Base-by-base conservation (phyloP, 352 stramenopile species). In the Pythium insidiosum region DNA sequence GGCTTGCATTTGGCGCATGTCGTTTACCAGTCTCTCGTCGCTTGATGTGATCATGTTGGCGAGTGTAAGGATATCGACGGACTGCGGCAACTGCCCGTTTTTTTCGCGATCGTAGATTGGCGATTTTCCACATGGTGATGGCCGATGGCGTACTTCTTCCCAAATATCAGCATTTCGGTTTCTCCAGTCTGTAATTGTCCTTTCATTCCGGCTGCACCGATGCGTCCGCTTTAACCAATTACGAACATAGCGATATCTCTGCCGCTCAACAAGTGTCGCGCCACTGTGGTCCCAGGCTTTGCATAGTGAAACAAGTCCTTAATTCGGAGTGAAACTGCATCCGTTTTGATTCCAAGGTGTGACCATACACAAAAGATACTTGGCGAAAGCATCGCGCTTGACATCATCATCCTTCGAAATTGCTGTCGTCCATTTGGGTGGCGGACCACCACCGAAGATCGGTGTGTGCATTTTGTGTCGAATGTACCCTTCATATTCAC, bases 151-250 rank as follows among this genome's bases (percentile, higher is more conserved):
- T 35, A 13, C 39, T 39, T 45, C 35, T 24, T 45, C 38, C 36
- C 36, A 43, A 15, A 44, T 13, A 21, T 52, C 35, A 15, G 35
- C 35, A n/a, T 43, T 42, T 35, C 34, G 45, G 30, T 45, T 45
- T 13, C 35, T 11, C 45, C 45, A 52, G 19, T 52, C 45, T 1
- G 45, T 39, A 2, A 52, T 6, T 4, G 44, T 45, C 12, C 6
- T 15, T 19, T 52, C 45, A 18, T 33, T 29, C 9, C 5, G 13
- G n/a, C 11, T 40, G 6, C 6, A 33, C 1, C 45, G 16, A 18
- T 38, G 36, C 5, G 35, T 36, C 6, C 45, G 28, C 19, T 33
- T 26, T 1, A 52, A 4, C 1, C 37, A 3, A 21, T 52, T 52
- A 16, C 25, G 35, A 1, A 52, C 2, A 20, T 33, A 45, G 1